Percentiles rank a stretch among this genome's conserved stretches.
Conservation (phyloP, 148 eudicot genomes). For the Persicaria maculosa region DNA sequence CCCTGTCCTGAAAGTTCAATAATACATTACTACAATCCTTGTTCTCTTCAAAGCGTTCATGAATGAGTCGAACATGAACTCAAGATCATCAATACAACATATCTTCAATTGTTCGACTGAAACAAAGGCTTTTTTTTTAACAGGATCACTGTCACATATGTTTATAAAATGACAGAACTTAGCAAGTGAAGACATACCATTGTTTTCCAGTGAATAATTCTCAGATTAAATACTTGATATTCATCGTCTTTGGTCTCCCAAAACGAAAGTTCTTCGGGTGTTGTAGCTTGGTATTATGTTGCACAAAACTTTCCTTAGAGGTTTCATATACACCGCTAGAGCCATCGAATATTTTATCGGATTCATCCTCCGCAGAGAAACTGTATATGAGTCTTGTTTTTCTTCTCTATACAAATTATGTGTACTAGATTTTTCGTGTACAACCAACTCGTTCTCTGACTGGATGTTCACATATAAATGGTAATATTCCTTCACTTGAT, state of each 20-base stretch:
- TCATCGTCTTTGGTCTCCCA: slow-evolving; percentile 52
- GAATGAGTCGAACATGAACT: not conserved
- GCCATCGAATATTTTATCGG: slow-evolving; percentile 11
- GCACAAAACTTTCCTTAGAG: slow-evolving; percentile 23
- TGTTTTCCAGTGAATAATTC: slow-evolving; percentile 91
- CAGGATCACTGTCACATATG: not conserved
- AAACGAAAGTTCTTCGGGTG: slow-evolving; percentile 37
- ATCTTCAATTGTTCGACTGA: not conserved
- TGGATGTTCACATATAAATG: slow-evolving; percentile 20
- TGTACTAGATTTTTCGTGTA: not conserved
- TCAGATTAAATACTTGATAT: slow-evolving; percentile 68
- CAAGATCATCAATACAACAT: not conserved
- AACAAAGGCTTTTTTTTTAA: not conserved
- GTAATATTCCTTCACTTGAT: slow-evolving; percentile 30
- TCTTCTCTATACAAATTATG: not conserved
- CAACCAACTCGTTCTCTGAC: slow-evolving; percentile 13
- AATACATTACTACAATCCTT: slow-evolving; percentile 22
- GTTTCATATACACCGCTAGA: slow-evolving; percentile 22
- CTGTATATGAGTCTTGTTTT: not conserved
- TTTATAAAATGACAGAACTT: not conserved
- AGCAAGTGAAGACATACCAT: slow-evolving; percentile 34
- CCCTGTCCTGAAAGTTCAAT: slow-evolving; percentile 65
- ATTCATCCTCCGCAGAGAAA: slow-evolving; percentile 8
- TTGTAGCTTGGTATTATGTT: slow-evolving; percentile 21
- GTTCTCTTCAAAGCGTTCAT: not conserved